These are phyloP conservation scores for Ustanciosporium gigantosporum DNA, from an alignment of 1,284 basidiomycete genomes.

Conservation along the genomic window DNA sequence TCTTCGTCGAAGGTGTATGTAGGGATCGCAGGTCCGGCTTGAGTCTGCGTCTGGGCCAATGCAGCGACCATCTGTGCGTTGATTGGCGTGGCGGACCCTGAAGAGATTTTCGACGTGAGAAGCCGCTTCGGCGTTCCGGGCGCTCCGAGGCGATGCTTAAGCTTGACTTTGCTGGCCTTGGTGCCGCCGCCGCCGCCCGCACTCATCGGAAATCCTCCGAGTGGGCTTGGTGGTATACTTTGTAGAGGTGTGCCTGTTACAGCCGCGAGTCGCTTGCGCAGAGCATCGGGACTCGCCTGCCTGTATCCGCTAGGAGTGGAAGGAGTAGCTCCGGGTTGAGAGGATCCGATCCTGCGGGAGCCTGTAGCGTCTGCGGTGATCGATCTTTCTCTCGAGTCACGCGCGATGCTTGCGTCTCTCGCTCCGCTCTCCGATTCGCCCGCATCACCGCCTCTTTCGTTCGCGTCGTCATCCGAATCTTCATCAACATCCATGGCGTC, in stretches of 20 bases:
- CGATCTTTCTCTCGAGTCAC: conserved; percentile 17
- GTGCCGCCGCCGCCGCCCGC: conserved; percentile 3
- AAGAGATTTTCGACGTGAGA: conserved; percentile 3
- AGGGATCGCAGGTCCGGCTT: conserved; percentile 1
- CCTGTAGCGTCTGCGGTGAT: conserved; percentile 12
- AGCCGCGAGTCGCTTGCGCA: conserved; percentile 26
- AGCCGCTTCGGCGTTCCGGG: conserved; percentile 34
- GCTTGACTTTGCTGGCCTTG: conserved; percentile 22
- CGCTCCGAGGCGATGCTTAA: conserved; percentile 29
- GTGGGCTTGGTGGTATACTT: conserved; percentile 19
- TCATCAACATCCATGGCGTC: conserved; percentile 27
- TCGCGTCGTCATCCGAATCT: conserved; percentile 15
- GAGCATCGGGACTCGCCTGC: conserved; percentile 26
- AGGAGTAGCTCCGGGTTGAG: conserved; percentile 28
- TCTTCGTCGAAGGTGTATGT: conserved; percentile 36
- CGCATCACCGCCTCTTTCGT: background rate
- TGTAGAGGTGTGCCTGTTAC: conserved; percentile 29
- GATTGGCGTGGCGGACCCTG: conserved; percentile 15
- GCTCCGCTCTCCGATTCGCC: conserved; percentile 20
- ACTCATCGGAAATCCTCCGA: too few species aligned
- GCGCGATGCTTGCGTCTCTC: conserved; percentile 5
- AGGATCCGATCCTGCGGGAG: conserved; percentile 16
- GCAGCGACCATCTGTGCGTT: background rate
- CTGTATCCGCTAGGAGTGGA: conserved; percentile 23
- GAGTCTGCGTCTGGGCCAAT: conserved; percentile 5